Percentiles rank a stretch among this genome's conserved stretches.
Evolutionary conservation across 169 alveolate species (phyloP).

Genomic region (Plasmodium ovale): DNA sequence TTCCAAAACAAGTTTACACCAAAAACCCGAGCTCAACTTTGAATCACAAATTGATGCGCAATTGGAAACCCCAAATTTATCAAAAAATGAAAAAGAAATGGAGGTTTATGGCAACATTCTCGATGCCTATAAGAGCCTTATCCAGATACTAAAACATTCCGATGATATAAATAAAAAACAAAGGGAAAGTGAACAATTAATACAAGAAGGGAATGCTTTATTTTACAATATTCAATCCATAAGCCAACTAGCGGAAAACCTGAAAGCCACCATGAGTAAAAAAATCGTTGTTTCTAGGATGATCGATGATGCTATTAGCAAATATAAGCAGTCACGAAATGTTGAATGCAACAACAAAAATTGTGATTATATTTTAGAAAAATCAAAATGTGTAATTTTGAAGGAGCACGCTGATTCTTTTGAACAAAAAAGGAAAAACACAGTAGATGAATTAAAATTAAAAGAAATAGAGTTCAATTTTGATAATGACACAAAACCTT

Average conservation of each 20-base stretch:
- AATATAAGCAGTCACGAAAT: not conserved
- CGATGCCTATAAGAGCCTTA: not conserved
- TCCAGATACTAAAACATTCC: conserved; percentile 13
- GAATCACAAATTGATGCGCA: not conserved
- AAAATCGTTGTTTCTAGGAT: not conserved
- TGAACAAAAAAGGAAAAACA: not conserved
- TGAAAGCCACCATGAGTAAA: not conserved
- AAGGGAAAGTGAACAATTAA: conserved; percentile 6
- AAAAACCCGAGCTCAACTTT: not conserved
- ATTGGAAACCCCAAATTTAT: not conserved
- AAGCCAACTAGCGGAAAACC: not conserved
- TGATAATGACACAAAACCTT: not conserved
- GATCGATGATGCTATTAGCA: not conserved
- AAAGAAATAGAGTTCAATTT: not conserved
- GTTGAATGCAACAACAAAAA: not conserved
- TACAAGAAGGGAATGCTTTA: not conserved
- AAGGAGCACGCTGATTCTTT: not conserved
- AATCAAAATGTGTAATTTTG: not conserved
- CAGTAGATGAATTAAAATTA: not conserved
- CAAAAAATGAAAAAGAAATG: not conserved
- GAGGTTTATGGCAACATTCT: not conserved
- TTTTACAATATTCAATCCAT: not conserved
- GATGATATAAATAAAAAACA: not conserved
- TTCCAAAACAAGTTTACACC: not conserved
- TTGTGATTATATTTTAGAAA: conserved; percentile 11